A percentile compares a stretch with the other conserved stretches of the same genome.
These are phyloP conservation scores for Neobulgaria alba DNA, from an alignment of 2,329 filamentous ascomycete species.

Conservation along the genomic window DNA sequence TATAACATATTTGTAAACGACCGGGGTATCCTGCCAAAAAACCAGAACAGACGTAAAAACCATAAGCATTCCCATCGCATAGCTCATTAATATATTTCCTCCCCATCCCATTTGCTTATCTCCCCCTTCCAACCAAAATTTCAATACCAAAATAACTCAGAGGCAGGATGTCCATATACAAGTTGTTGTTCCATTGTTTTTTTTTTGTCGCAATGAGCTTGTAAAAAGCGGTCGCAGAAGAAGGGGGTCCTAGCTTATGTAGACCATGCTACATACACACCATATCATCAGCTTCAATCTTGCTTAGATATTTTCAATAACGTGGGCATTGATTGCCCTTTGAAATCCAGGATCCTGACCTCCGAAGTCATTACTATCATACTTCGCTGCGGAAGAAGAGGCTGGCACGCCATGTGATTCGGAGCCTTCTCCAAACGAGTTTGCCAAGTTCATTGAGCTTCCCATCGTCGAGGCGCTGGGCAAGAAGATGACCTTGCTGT, in stretches of 20 bases:
- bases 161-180: constrained; percentile 15
- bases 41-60: constrained; percentile 1
- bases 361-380: constrained; percentile 40
- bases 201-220: not conserved
- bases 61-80: no score
- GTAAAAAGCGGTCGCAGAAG: not conserved
- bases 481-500: constrained; percentile 80
- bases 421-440: constrained; percentile 47
- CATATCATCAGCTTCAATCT: constrained; percentile 17
- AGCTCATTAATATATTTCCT: not conserved
- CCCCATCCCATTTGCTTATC: not conserved
- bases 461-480: constrained; percentile 50
- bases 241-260: constrained; percentile 10
- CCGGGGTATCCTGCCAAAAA: constrained; percentile 10
- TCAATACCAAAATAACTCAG: not conserved
- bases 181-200: not conserved
- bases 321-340: constrained; percentile 68
- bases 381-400: constrained; percentile 30
- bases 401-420: constrained; percentile 37
- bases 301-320: constrained; percentile 75
- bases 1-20: constrained; percentile 5
- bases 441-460: constrained; percentile 45
- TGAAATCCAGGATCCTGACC: constrained; percentile 57
- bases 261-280: constrained; percentile 26
- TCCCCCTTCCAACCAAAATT: not conserved